Percentiles rank a stretch among this genome's conserved stretches.
phyloP scores from a whole-genome alignment of 192 early-diverging fungal genomes.

The Mortierella claussenii region DNA sequence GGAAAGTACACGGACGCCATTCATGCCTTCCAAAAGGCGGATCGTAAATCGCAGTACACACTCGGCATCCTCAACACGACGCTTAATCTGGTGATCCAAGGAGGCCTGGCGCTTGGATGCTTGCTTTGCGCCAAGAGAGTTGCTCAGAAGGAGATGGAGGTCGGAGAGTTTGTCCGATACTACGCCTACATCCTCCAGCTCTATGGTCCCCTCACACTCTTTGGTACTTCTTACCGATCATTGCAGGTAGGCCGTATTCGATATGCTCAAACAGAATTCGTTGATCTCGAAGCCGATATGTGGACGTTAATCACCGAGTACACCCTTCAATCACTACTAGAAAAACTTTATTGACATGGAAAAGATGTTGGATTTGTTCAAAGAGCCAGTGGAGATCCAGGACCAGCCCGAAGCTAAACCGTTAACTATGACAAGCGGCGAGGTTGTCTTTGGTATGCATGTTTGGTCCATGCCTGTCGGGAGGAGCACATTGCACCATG shows the following conservation, averaged over 20 bases:
- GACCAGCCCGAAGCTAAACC: slow-evolving; percentile 60
- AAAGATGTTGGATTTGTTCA: slow-evolving; percentile 57
- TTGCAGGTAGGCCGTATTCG: slow-evolving; percentile 71
- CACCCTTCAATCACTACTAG: slow-evolving; percentile 51
- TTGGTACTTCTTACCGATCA: slow-evolving; percentile 97
- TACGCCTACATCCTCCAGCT: slow-evolving; percentile 97
- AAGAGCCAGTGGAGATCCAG: slow-evolving; percentile 69
- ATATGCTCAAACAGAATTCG: too few species aligned
- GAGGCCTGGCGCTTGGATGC: slow-evolving; percentile 80
- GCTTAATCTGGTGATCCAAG: slow-evolving; percentile 84
- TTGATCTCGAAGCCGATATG: too few species aligned
- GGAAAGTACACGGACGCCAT: slow-evolving; percentile 78
- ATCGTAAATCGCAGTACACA: slow-evolving; percentile 74
- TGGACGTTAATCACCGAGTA: too few species aligned
- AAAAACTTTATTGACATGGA: slow-evolving; percentile 79
- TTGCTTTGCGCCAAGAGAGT: slow-evolving; percentile 83
- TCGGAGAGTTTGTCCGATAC: slow-evolving; percentile 96
- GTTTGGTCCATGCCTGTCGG: too few species aligned
- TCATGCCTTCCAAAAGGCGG: slow-evolving; percentile 79
- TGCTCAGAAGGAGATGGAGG: slow-evolving; percentile 79
- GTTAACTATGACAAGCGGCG: slow-evolving; percentile 69
- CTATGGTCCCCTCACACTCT: slow-evolving; percentile 93
- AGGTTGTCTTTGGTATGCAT: slow-evolving; percentile 74
- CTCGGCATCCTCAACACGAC: slow-evolving; percentile 83
- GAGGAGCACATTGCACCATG: too few species aligned